phyloP scores from a whole-genome alignment of 345 rosid genomes.

The Rhodamnia argentea region DNA sequence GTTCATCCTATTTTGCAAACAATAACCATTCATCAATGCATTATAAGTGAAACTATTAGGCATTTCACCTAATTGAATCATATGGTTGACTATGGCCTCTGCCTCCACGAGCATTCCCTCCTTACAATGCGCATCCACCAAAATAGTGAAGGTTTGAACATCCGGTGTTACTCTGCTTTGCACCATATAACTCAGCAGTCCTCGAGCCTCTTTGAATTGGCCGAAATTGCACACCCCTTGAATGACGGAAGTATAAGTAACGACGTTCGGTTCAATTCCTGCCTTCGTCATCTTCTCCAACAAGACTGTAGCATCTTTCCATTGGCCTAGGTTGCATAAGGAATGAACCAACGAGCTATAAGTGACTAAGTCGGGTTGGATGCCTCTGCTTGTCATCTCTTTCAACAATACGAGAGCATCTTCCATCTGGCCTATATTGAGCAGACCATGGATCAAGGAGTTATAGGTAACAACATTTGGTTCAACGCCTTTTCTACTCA shows the following conservation, averaged over 20 bases:
- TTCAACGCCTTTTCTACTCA: not conserved
- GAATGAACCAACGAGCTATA: not conserved
- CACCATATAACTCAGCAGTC: not conserved
- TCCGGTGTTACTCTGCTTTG: not conserved
- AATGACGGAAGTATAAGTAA: not conserved
- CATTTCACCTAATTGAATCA: no score
- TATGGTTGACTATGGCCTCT: no score
- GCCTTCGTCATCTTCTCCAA: not conserved
- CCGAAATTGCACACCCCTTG: not conserved
- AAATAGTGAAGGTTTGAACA: not conserved
- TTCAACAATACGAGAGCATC: not conserved
- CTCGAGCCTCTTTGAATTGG: not conserved
- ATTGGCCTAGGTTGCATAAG: not conserved
- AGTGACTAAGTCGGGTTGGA: not conserved
- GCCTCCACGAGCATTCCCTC: no score
- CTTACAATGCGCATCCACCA: no score
- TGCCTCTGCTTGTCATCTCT: not conserved
- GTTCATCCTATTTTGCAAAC: no score
- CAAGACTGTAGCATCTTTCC: not conserved
- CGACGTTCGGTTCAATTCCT: fast-evolving
- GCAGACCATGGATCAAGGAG: not conserved
- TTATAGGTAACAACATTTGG: not conserved
- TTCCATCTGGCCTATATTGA: not conserved
- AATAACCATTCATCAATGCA: no score
- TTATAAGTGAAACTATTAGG: no score